A percentile compares a stretch with the other conserved stretches of the same genome.
These are phyloP conservation scores for Aspergillus pseudotamarii DNA, from an alignment of 2,329 filamentous ascomycete genomes.

Conservation along the genomic window DNA sequence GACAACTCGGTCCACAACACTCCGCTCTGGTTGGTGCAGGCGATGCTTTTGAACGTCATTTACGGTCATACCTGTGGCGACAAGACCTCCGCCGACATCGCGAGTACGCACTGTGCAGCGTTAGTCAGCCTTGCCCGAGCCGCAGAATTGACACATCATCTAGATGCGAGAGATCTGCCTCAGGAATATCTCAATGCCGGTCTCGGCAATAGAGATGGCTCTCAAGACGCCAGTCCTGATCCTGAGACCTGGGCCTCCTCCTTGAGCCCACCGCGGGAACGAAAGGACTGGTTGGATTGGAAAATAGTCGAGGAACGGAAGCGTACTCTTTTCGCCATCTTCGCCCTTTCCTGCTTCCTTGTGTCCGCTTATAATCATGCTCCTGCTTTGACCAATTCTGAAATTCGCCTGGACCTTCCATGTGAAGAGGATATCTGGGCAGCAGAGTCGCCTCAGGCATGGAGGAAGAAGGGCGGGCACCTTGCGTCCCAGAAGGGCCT, in stretches of 20 bases:
- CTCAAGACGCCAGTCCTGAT: conserved; percentile 40
- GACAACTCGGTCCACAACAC: conserved; percentile 72
- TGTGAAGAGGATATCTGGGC: conserved; percentile 92
- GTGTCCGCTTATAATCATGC: conserved; percentile 93
- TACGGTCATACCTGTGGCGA: conserved; percentile 95
- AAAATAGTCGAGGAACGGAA: conserved; percentile 87
- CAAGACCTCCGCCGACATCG: conserved; percentile 86
- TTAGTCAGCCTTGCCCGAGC: conserved; percentile 88
- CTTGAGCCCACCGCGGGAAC: conserved; percentile 38
- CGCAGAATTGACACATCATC: conserved; percentile 68
- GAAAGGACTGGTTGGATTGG: conserved; percentile 81
- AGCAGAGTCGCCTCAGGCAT: conserved; percentile 79
- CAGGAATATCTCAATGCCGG: conserved; percentile 48
- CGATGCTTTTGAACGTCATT: conserved; percentile 93
- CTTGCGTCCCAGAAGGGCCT: conserved; percentile 70
- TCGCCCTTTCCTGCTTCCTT: conserved; percentile 85
- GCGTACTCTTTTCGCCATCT: conserved; percentile 87
- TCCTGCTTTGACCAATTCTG: conserved; percentile 88
- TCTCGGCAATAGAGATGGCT: conserved; percentile 53
- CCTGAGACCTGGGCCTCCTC: conserved; percentile 39
- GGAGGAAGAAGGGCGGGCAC: conserved; percentile 75
- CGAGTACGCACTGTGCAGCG: conserved; percentile 86
- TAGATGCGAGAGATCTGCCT: conserved; percentile 41
- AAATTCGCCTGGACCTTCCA: conserved; percentile 84
- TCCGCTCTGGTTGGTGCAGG: conserved; percentile 92